Evolutionary conservation across 1,284 basidiomycete species (phyloP).

Genomic region (Gomphus bonarii): DNA sequence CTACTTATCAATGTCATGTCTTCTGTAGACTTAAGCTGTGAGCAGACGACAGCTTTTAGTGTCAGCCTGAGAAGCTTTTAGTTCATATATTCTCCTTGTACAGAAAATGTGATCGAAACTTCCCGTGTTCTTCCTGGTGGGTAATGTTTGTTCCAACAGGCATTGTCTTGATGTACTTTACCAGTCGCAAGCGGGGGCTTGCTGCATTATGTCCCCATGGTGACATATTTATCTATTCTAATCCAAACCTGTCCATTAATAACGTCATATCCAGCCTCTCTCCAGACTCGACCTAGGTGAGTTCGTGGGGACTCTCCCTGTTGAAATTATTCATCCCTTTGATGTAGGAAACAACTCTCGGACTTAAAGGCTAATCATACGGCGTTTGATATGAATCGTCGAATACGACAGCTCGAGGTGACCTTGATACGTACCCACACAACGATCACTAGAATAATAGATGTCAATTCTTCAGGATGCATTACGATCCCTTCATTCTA

Average conservation of each 20-base stretch:
- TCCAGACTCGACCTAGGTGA: constrained; percentile 2
- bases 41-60: not conserved
- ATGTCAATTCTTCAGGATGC: not conserved
- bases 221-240: not conserved
- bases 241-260: not conserved
- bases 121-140: constrained; percentile 9
- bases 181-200: constrained; percentile 1
- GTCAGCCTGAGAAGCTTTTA: not conserved
- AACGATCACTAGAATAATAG: not conserved
- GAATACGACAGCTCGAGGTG: constrained; percentile 8
- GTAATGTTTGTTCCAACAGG: not conserved
- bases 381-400: not conserved
- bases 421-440: not conserved
- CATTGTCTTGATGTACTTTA: not conserved
- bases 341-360: not conserved
- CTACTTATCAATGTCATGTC: not conserved
- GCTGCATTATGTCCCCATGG: constrained; percentile 3
- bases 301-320: not conserved
- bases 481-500: not conserved
- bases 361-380: not conserved
- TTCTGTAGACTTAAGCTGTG: constrained; percentile 8
- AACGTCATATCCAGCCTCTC: not conserved
- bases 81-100: not conserved
- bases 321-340: not conserved
- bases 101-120: constrained; percentile 9